Base-by-base conservation (phyloP, 495 filamentous ascomycete genomes). In the Podospora australis region DNA sequence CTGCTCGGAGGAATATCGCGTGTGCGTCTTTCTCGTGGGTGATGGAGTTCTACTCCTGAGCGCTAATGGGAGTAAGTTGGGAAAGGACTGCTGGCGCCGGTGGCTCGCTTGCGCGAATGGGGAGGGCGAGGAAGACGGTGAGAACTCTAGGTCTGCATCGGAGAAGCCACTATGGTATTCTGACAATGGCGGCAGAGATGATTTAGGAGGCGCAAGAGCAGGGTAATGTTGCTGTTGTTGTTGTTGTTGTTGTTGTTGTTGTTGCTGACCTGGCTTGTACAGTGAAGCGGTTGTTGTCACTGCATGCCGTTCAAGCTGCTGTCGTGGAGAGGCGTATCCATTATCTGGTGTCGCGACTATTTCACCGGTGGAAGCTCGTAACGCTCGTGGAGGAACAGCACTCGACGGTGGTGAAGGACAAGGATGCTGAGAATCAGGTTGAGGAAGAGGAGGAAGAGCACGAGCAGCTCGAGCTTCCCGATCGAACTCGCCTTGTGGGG, bases 11-110 rank as follows among this genome's bases (percentile, higher is more conserved):
- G 48, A 16, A 53, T 44, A 25, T 17, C 56, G 17, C 48, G 46
- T 29, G 44, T 45, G 54, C 22, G 49, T 40, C 54, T 62, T 66
- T 46, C 59, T 56, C 35, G 49, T 60, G 3, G 67, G 60, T 25
- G 67, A 66, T 2, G 49, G 52, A 7, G 64, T 60, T 36, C 60
- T 57, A 44, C 59, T 62, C 38, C 59, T 51, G 41, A 64, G 59
- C 35, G 55, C 39, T 2, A 61, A 52, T 23, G 64, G 59, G 21
- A 70, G 55, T 44, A 72, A 36, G 44, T 59, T 65, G 6, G 70
- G 65, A 13, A 66, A 65, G 0, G 70, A 74, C 35, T 66, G 58
- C 50, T 71, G 70, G n/a, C 70, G 66, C 34, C 68, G 68, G 39
- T 72, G 69, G 36, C 38, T 44, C 30, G 46, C 19, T 22, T 49